Conservation (phyloP, 768 basidiomycete species). For the Lenzites betulinus region DNA sequence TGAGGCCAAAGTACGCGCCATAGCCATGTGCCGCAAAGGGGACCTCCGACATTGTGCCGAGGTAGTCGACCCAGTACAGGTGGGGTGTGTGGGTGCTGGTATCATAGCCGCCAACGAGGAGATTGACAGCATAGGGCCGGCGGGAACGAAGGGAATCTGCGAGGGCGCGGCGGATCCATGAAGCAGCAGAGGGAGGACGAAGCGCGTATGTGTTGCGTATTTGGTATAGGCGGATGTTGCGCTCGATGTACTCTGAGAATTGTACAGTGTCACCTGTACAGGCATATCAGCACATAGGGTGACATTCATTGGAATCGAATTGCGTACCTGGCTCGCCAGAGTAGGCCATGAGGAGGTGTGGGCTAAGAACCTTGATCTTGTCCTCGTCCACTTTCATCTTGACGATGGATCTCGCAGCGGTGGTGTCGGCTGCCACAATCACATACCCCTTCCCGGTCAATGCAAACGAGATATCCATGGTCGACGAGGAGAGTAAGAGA, state of each 20-base stretch:
- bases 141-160: slow-evolving; percentile 89
- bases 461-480: slow-evolving; percentile 91
- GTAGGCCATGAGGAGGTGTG: slow-evolving; percentile 92
- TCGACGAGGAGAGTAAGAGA: background rate
- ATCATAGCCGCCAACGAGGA: slow-evolving; percentile 93
- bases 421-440: slow-evolving; percentile 89
- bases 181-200: slow-evolving; percentile 86
- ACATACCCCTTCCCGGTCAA: slow-evolving; percentile 92
- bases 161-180: slow-evolving; percentile 91
- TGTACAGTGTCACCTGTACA: slow-evolving; percentile 87
- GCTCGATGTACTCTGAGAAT: slow-evolving; percentile 94
- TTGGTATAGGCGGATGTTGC: slow-evolving; percentile 94
- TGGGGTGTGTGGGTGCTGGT: slow-evolving; percentile 68
- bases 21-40: slow-evolving; percentile 97
- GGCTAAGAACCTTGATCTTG: slow-evolving; percentile 90
- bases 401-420: slow-evolving; percentile 87
- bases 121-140: slow-evolving; percentile 86
- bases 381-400: slow-evolving; percentile 98
- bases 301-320: background rate
- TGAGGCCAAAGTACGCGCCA: slow-evolving; percentile 88
- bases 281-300: background rate
- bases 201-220: slow-evolving; percentile 92
- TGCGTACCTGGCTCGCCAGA: slow-evolving; percentile 87
- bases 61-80: slow-evolving; percentile 95
- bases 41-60: slow-evolving; percentile 85